A percentile compares a stretch with the other conserved stretches of the same genome.
These are phyloP conservation scores for Boletus semigastroideus DNA, from an alignment of 1,284 basidiomycete genomes.

Conservation along the genomic window DNA sequence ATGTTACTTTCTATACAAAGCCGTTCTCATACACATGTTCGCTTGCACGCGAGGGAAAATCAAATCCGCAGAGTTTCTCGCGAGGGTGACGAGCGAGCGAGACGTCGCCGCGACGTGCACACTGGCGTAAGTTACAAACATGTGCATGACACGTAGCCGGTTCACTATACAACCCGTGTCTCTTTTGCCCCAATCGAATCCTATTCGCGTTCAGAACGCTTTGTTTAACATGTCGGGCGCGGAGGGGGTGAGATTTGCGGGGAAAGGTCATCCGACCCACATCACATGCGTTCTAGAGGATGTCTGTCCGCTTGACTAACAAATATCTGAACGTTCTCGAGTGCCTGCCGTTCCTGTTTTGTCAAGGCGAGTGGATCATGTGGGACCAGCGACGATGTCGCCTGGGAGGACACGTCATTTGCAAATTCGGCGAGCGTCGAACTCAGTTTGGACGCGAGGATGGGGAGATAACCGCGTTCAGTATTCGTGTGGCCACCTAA, in stretches of 20 bases:
- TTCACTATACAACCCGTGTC: too few relatives aligned
- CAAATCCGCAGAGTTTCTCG: conserved; percentile 25
- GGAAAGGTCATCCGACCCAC: neutral
- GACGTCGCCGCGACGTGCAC: neutral
- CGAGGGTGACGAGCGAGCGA: neutral
- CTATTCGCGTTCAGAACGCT: too few relatives aligned
- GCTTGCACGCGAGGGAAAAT: conserved; percentile 14
- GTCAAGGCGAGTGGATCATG: conserved; percentile 28
- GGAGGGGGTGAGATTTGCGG: neutral
- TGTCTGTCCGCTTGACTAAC: conserved; percentile 62
- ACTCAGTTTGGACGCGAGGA: conserved; percentile 62
- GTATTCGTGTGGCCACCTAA: conserved; percentile 83
- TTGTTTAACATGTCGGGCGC: too few relatives aligned
- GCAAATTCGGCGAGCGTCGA: conserved; percentile 32
- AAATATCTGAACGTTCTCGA: conserved; percentile 45
- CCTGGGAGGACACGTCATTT: conserved; percentile 37
- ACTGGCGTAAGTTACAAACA: too few relatives aligned
- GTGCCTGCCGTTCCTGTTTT: conserved; percentile 34
- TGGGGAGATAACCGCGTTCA: conserved; percentile 81
- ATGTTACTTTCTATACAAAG: neutral
- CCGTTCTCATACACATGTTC: conserved; percentile 7
- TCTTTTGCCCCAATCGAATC: too few relatives aligned
- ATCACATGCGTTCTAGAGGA: conserved; percentile 55
- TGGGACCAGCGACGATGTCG: conserved; percentile 30
- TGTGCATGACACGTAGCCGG: too few relatives aligned